Percentiles rank a stretch among this genome's conserved stretches.
phyloP scores from a whole-genome alignment of 2,329 filamentous ascomycete species.

The Penicillium sp. region DNA sequence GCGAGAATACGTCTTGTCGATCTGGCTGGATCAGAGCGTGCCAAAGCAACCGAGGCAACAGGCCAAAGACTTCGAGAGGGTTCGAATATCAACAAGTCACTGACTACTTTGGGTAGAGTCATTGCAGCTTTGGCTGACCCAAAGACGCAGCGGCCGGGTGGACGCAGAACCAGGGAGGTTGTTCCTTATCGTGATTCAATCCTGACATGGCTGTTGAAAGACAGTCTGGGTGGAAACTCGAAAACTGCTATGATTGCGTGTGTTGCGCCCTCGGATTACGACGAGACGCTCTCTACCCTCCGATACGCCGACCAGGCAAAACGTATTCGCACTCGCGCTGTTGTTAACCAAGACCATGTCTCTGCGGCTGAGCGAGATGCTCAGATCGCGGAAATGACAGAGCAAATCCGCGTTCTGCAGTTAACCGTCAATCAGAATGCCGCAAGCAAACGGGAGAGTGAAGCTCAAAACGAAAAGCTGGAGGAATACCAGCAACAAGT shows the following conservation, averaged over 20 bases:
- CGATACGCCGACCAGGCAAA: slow-evolving; percentile 98
- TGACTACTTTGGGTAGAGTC: slow-evolving; percentile 90
- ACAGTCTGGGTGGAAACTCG: slow-evolving; percentile 91
- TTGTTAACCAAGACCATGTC: slow-evolving; percentile 93
- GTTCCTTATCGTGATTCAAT: slow-evolving; percentile 92
- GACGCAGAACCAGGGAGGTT: slow-evolving; percentile 64
- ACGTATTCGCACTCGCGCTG: slow-evolving; percentile 87
- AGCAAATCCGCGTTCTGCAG: slow-evolving; percentile 85
- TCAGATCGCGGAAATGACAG: slow-evolving; percentile 90
- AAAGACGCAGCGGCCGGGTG: slow-evolving; percentile 54
- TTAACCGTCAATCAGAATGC: slow-evolving; percentile 62
- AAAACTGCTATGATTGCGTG: slow-evolving; percentile 99
- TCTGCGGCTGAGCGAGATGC: slow-evolving; percentile 90
- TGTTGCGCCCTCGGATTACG: slow-evolving; percentile 91
- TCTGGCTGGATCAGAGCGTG: slow-evolving; percentile 88
- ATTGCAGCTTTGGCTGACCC: slow-evolving; percentile 83
- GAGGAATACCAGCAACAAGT: slow-evolving; percentile 96
- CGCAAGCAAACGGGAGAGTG: slow-evolving; percentile 69
- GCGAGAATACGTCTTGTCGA: slow-evolving; percentile 94
- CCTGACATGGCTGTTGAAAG: slow-evolving; percentile 82
- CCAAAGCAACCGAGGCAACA: slow-evolving; percentile 92
- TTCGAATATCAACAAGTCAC: slow-evolving; percentile 97
- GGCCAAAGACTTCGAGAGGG: slow-evolving; percentile 87
- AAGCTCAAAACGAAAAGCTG: slow-evolving; percentile 74
- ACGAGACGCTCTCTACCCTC: slow-evolving; percentile 92